These are phyloP conservation scores for Misopates orontium DNA, from an alignment of 257 asterid genomes.

Conservation along the genomic window DNA sequence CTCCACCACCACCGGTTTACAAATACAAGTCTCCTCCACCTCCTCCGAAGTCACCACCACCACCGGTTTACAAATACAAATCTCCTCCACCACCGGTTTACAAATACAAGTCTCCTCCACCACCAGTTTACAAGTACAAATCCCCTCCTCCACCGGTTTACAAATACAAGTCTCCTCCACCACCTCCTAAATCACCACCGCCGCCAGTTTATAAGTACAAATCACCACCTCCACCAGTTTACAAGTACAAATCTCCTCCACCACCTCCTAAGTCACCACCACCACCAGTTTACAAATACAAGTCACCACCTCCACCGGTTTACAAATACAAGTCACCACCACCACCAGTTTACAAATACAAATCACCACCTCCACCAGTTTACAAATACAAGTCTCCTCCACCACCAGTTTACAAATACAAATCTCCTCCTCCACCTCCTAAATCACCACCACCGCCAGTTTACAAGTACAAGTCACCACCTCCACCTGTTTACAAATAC, in stretches of 20 bases:
- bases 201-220: not conserved
- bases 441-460: slow-evolving; percentile 23
- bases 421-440: no score
- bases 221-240: not conserved
- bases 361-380: slow-evolving; percentile 3
- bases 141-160: not conserved
- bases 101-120: not conserved
- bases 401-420: slow-evolving; percentile 9
- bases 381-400: slow-evolving; percentile 1
- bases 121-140: not conserved
- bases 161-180: slow-evolving; percentile 5
- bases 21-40: not conserved
- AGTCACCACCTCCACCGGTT: slow-evolving; percentile 12
- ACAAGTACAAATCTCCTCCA: not conserved
- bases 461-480: slow-evolving; percentile 10
- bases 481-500: no score
- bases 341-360: slow-evolving; percentile 6
- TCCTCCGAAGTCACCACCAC: not conserved
- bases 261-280: slow-evolving; percentile 4
- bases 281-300: not conserved
- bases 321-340: not conserved
- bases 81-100: slow-evolving; percentile 2
- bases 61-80: not conserved
- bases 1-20: not conserved
- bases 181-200: slow-evolving; percentile 1